Conservation (phyloP, 257 asterid genomes). For the Galeopsis tetrahit region DNA sequence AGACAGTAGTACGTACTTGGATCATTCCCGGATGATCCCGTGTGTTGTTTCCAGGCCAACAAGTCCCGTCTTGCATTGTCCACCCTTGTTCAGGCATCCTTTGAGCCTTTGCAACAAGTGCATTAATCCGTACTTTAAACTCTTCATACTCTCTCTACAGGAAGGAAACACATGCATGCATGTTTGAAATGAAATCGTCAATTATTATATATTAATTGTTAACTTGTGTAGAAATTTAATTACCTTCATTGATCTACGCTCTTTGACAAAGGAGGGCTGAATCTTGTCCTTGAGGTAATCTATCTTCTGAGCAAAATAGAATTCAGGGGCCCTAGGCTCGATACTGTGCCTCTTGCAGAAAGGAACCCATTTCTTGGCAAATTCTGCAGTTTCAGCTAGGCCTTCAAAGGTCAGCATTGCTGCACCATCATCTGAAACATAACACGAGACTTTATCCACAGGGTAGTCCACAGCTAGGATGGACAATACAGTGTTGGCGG, state of each 20-base stretch:
- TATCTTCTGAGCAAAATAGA: constrained; percentile 69
- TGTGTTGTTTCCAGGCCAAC: constrained; percentile 83
- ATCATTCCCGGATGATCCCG: constrained; percentile 83
- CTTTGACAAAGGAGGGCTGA: constrained; percentile 74
- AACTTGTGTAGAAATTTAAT: neutral
- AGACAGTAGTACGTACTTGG: constrained; percentile 41
- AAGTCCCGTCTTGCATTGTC: constrained; percentile 85
- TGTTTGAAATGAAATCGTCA: no score
- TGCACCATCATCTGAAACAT: constrained; percentile 78
- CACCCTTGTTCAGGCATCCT: constrained; percentile 89
- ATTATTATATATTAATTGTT: no score
- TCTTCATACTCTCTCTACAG: constrained; percentile 80
- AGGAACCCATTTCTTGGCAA: constrained; percentile 78
- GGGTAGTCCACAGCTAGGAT: constrained; percentile 77
- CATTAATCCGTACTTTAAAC: constrained; percentile 71
- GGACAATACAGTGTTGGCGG: constrained; percentile 75
- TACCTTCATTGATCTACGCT: constrained; percentile 83
- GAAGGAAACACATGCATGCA: no score
- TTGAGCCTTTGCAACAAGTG: constrained; percentile 76
- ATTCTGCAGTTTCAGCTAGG: constrained; percentile 75
- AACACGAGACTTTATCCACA: constrained; percentile 70
- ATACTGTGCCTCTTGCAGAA: constrained; percentile 67
- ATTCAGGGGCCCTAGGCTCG: constrained; percentile 79
- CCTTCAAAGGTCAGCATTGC: constrained; percentile 76
- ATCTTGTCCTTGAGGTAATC: constrained; percentile 78